Evolutionary conservation across 2,329 filamentous ascomycete species (phyloP).

Genomic region (Penicillium olsonii): DNA sequence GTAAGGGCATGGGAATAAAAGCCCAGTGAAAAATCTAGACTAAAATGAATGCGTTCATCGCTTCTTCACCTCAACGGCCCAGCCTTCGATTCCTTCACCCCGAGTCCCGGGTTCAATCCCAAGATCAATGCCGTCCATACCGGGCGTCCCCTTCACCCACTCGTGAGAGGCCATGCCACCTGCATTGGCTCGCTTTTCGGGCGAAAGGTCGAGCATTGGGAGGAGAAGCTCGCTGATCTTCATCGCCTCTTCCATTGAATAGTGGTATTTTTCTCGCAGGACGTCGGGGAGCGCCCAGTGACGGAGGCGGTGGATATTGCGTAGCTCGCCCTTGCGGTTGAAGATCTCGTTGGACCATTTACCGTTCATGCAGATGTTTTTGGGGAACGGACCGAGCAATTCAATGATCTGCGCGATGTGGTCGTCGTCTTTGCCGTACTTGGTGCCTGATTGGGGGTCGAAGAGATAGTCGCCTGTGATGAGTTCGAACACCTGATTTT

Average conservation of each 20-base stretch:
- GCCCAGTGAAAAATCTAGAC: conserved; percentile 13
- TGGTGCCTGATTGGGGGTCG: conserved; percentile 95
- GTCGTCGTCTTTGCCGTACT: conserved; percentile 99
- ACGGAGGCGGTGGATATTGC: conserved; percentile 93
- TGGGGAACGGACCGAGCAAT: conserved; percentile 88
- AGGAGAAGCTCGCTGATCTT: conserved; percentile 78
- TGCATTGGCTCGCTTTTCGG: conserved; percentile 87
- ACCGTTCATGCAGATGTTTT: conserved; percentile 84
- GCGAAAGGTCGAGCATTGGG: conserved; percentile 88
- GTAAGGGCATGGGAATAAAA: conserved; percentile 13
- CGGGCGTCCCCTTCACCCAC: conserved; percentile 82
- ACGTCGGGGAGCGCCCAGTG: conserved; percentile 96
- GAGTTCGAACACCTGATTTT: conserved; percentile 81
- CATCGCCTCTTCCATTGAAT: conserved; percentile 77
- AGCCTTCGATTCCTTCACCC: conserved; percentile 92
- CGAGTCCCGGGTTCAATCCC: conserved; percentile 76
- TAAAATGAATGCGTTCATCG: conserved; percentile 49
- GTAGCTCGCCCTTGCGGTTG: conserved; percentile 93
- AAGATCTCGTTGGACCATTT: conserved; percentile 99
- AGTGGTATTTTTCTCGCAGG: conserved; percentile 94
- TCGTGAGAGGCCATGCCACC: conserved; percentile 87
- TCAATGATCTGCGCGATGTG: conserved; percentile 99
- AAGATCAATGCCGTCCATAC: conserved; percentile 80
- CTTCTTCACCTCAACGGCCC: conserved; percentile 79
- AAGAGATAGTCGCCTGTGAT: conserved; percentile 99